Evolutionary conservation across 1,284 basidiomycete species (phyloP).

Genomic region (Sphagnurus paluster): DNA sequence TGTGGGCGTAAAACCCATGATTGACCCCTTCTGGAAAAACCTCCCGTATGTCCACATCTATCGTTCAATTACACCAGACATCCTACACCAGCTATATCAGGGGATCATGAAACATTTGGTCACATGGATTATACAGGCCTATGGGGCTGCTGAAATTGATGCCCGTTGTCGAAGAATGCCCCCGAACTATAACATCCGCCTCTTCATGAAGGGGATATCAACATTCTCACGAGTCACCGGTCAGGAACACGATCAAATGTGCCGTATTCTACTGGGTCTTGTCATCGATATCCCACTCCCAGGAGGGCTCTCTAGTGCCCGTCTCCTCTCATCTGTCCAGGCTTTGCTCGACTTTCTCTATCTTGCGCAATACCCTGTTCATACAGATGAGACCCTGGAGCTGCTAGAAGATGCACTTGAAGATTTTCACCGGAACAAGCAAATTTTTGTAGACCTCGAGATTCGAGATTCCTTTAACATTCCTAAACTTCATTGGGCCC

Average conservation of each 20-base stretch:
- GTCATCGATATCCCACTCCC: slow-evolving; percentile 5
- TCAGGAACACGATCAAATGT: slow-evolving; percentile 34
- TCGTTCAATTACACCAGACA: slow-evolving; percentile 35
- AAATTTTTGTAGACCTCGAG: slow-evolving; percentile 24
- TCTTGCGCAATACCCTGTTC: slow-evolving; percentile 29
- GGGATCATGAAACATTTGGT: slow-evolving; percentile 37
- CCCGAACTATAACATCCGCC: slow-evolving; percentile 35
- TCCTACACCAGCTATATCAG: slow-evolving; percentile 38
- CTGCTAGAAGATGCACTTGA: slow-evolving; percentile 21
- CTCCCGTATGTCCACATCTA: slow-evolving; percentile 36
- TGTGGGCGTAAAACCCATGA: slow-evolving; percentile 5
- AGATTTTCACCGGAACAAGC: slow-evolving; percentile 27
- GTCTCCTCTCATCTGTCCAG: slow-evolving; percentile 7
- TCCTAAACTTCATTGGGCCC: slow-evolving; percentile 29
- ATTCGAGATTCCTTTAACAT: slow-evolving; percentile 29
- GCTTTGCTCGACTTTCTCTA: slow-evolving; percentile 38
- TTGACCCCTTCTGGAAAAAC: slow-evolving; percentile 35
- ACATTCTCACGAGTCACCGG: slow-evolving; percentile 31
- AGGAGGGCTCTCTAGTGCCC: not conserved
- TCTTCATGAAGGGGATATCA: slow-evolving; percentile 41
- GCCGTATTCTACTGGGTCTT: slow-evolving; percentile 1
- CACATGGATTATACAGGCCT: slow-evolving; percentile 25
- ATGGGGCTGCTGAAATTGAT: slow-evolving; percentile 33
- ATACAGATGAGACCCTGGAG: slow-evolving; percentile 21
- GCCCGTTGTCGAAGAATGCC: slow-evolving; percentile 31